Evolutionary conservation across 352 stramenopile genomes (phyloP).

Genomic region (Plasmopara viticola): DNA sequence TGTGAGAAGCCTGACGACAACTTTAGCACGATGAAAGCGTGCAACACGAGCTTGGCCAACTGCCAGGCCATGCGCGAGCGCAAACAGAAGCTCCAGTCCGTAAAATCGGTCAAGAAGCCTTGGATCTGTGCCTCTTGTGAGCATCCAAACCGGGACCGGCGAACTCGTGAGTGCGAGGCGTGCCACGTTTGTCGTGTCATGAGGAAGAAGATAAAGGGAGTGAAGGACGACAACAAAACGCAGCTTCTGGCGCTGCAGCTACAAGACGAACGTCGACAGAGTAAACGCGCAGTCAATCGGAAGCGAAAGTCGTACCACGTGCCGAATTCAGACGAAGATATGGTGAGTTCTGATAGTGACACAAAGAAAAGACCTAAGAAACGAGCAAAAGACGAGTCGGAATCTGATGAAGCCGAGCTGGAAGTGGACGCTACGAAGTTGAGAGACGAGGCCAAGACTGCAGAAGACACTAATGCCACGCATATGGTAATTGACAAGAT

Average conservation of each 20-base stretch:
- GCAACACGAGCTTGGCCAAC: slow-evolving; percentile 77
- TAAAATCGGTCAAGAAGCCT: slow-evolving; percentile 13
- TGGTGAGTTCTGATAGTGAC: slow-evolving; percentile 38
- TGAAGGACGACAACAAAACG: slow-evolving; percentile 24
- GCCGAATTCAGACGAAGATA: slow-evolving; percentile 75
- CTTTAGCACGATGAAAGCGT: slow-evolving; percentile 49
- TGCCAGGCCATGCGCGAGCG: slow-evolving; percentile 42
- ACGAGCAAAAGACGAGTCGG: slow-evolving; percentile 28
- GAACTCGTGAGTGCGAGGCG: slow-evolving; percentile 33
- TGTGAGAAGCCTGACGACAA: slow-evolving; percentile 71
- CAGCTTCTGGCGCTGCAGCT: slow-evolving; percentile 10
- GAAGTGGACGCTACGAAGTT: slow-evolving; percentile 30
- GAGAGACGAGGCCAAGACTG: slow-evolving; percentile 17
- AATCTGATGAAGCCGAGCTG: slow-evolving; percentile 43
- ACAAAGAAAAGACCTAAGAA: slow-evolving; percentile 24
- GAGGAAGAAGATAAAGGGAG: slow-evolving; percentile 20
- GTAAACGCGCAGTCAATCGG: slow-evolving; percentile 55
- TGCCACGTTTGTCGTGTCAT: slow-evolving; percentile 33
- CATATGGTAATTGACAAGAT: slow-evolving; percentile 88
- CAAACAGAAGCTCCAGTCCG: slow-evolving; percentile 29
- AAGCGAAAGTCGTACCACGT: slow-evolving; percentile 75
- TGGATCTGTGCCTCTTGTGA: slow-evolving; percentile 50
- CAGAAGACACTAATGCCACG: slow-evolving; percentile 9
- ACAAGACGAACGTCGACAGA: slow-evolving; percentile 42
- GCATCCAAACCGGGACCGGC: slow-evolving; percentile 35